Evolutionary conservation across 2,329 filamentous ascomycete species (phyloP).

Genomic region (Aspergillus sp.): DNA sequence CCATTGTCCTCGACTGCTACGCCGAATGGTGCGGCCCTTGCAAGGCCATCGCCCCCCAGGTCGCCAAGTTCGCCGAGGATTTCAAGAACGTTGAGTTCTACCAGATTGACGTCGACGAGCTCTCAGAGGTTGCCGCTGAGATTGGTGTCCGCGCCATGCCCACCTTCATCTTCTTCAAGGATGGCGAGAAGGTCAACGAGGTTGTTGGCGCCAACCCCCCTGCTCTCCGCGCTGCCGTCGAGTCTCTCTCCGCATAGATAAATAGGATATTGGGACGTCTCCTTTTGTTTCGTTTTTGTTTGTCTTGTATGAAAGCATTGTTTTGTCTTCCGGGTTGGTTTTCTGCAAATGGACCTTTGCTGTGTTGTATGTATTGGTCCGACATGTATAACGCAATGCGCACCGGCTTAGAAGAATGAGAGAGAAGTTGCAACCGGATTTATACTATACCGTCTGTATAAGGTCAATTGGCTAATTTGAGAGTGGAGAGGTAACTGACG

Average conservation of each 20-base stretch:
- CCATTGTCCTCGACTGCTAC: slow-evolving; percentile 82
- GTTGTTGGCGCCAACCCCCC: slow-evolving; percentile 81
- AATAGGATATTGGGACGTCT: neutral
- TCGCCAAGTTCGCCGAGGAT: slow-evolving; percentile 66
- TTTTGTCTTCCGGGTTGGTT: neutral
- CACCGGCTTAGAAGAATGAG: neutral
- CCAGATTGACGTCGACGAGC: slow-evolving; percentile 89
- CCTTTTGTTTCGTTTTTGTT: neutral
- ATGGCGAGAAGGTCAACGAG: slow-evolving; percentile 72
- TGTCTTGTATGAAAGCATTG: neutral
- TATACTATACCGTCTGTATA: neutral
- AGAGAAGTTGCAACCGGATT: neutral
- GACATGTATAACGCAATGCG: neutral
- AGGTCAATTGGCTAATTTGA: neutral
- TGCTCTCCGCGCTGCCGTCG: slow-evolving; percentile 58
- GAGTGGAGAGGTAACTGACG: neutral
- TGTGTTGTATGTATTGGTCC: neutral
- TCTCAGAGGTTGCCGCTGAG: slow-evolving; percentile 74
- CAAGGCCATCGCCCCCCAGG: slow-evolving; percentile 81
- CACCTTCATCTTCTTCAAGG: slow-evolving; percentile 84
- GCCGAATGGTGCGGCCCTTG: slow-evolving; percentile 94
- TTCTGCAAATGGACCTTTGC: neutral
- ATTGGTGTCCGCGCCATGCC: slow-evolving; percentile 89
- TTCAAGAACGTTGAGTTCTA: slow-evolving; percentile 71
- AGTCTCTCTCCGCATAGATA: slow-evolving; percentile 22